Conservation (phyloP, 345 rosid species). For the Bruguiera gymnorhiza region DNA sequence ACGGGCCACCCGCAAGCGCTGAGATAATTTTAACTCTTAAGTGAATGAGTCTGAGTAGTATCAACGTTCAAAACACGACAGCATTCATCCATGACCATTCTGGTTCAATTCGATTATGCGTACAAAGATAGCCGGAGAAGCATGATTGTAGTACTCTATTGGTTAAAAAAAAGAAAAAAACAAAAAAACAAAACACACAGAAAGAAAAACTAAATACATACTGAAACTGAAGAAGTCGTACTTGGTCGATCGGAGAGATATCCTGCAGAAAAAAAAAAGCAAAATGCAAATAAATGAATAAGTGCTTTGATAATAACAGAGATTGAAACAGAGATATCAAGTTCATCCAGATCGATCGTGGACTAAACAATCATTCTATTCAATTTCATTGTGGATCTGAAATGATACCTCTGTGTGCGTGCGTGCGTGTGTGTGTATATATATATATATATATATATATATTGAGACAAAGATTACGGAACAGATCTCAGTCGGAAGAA, state of each 20-base stretch:
- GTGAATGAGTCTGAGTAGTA: too few species aligned
- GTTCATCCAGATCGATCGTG: neutral
- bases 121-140: too few species aligned
- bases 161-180: neutral
- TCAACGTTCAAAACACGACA: too few species aligned
- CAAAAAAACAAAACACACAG: neutral
- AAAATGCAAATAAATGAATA: neutral
- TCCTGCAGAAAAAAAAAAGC: slow-evolving; percentile 37
- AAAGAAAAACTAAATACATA: slow-evolving; percentile 35
- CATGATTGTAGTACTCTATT: too few species aligned
- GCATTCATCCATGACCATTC: neutral
- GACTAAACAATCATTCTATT: neutral
- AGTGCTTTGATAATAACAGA: neutral
- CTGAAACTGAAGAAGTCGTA: slow-evolving; percentile 33
- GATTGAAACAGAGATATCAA: slow-evolving; percentile 3
- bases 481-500: slow-evolving; percentile 34
- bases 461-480: neutral
- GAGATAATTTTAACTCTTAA: too few species aligned
- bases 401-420: neutral
- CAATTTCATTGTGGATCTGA: neutral
- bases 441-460: neutral
- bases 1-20: too few species aligned
- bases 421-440: too few species aligned
- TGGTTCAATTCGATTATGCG: neutral
- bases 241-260: slow-evolving; percentile 41